These are phyloP conservation scores for Botrytis pseudocinerea DNA, from an alignment of 2,329 filamentous ascomycete genomes.

Conservation along the genomic window DNA sequence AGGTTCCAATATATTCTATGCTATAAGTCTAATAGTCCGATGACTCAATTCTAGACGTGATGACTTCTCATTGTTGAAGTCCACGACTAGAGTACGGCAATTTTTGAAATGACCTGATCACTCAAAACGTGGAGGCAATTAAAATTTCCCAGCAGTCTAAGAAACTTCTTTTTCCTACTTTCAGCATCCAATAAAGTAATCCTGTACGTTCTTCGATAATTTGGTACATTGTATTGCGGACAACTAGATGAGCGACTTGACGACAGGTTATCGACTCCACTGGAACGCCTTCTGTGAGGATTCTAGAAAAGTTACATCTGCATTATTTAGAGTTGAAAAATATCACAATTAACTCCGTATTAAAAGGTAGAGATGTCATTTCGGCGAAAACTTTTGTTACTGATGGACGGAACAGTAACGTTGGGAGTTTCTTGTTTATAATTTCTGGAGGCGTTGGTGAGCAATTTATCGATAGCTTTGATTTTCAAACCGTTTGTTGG, in stretches of 20 bases:
- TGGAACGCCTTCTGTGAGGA: no score
- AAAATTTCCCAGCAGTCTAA: neutral
- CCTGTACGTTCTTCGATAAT: rapidly evolving
- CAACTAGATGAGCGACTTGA: no score
- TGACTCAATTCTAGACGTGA: neutral
- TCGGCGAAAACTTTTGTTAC: rapidly evolving
- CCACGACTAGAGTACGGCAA: neutral
- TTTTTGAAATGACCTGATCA: rapidly evolving
- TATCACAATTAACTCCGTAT: no score
- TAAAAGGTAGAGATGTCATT: rapidly evolving
- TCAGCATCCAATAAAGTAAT: neutral
- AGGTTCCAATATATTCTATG: no score
- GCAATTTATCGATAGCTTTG: no score
- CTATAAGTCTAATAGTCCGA: no score
- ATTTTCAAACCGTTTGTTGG: no score
- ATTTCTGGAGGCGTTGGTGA: neutral
- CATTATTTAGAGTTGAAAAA: no score
- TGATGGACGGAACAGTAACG: neutral
- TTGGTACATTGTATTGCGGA: no score
- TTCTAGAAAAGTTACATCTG: no score
- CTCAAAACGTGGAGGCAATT: rapidly evolving
- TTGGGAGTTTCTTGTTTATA: neutral
- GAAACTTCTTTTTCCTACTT: neutral
- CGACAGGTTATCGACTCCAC: no score
- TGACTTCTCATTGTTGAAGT: neutral